Percentiles rank a stretch among this genome's conserved stretches.
phyloP scores from a whole-genome alignment of 2,329 filamentous ascomycete genomes.

The Thielaviopsis euricoi region DNA sequence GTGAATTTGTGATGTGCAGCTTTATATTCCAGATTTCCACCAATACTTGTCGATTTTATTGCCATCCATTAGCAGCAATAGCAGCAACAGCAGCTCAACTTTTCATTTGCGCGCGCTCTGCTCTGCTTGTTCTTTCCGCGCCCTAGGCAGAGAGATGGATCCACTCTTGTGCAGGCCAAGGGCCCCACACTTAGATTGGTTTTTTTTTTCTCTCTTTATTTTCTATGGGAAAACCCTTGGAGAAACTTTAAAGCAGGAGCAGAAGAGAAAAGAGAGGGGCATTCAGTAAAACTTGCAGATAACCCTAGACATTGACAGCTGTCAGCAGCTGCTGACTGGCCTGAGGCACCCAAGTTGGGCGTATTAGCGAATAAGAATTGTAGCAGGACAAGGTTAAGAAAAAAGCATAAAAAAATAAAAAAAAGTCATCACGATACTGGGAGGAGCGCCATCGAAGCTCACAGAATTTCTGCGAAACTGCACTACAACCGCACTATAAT shows the following conservation, averaged over 20 bases:
- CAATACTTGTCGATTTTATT: no score
- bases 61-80: no score
- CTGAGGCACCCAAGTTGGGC: not conserved
- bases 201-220: no score
- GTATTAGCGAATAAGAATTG: not conserved
- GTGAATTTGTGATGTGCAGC: not conserved
- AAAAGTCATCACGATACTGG: slow-evolving; percentile 8
- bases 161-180: no score
- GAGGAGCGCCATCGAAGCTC: slow-evolving; percentile 8
- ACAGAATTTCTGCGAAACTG: slow-evolving; percentile 9
- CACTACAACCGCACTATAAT: not conserved
- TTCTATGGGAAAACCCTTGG: no score
- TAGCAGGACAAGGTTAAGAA: not conserved
- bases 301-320: not conserved
- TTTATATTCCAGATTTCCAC: no score
- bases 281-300: not conserved
- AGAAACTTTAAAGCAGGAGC: no score
- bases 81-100: no score
- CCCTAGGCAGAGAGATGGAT: no score
- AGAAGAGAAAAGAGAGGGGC: not conserved
- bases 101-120: no score
- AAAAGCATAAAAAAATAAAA: slow-evolving; percentile 1
- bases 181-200: no score
- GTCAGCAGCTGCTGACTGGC: not conserved
- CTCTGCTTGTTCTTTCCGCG: no score